Evolutionary conservation across 208 protist species (phyloP).

Genomic region (Wallacemonas rigidus): DNA sequence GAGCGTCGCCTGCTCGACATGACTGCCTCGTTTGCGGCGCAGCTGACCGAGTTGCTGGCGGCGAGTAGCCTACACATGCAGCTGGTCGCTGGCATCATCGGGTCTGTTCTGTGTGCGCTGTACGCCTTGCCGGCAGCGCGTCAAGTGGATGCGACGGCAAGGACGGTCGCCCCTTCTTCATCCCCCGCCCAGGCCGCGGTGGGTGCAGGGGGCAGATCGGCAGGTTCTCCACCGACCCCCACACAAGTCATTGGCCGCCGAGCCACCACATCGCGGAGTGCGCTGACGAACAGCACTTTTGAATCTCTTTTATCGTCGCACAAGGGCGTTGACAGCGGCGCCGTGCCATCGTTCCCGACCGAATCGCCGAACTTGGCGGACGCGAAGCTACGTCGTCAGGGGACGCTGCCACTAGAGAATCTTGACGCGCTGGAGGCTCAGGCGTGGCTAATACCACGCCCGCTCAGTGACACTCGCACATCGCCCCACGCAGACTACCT

Average conservation of each 20-base stretch:
- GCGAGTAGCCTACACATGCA: constrained; percentile 47
- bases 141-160: not conserved
- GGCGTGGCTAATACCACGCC: constrained; percentile 3
- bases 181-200: no score
- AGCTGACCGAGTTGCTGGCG: constrained; percentile 44
- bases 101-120: constrained; percentile 38
- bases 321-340: not conserved
- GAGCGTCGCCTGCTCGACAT: constrained; percentile 24
- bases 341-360: not conserved
- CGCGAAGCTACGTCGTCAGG: not conserved
- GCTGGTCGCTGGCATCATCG: constrained; percentile 52
- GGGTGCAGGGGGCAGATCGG: not conserved
- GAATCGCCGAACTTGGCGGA: constrained; percentile 2
- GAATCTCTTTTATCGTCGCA: not conserved
- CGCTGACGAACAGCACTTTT: constrained; percentile 11
- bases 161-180: not conserved
- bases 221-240: not conserved
- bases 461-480: not conserved
- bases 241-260: constrained; percentile 7
- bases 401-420: not conserved
- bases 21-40: constrained; percentile 26
- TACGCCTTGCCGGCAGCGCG: constrained; percentile 48
- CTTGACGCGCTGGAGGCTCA: constrained; percentile 10
- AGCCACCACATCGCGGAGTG: constrained; percentile 11
- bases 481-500: not conserved